phyloP scores from a whole-genome alignment of 495 filamentous ascomycete species.

The Chaetomium tenue region DNA sequence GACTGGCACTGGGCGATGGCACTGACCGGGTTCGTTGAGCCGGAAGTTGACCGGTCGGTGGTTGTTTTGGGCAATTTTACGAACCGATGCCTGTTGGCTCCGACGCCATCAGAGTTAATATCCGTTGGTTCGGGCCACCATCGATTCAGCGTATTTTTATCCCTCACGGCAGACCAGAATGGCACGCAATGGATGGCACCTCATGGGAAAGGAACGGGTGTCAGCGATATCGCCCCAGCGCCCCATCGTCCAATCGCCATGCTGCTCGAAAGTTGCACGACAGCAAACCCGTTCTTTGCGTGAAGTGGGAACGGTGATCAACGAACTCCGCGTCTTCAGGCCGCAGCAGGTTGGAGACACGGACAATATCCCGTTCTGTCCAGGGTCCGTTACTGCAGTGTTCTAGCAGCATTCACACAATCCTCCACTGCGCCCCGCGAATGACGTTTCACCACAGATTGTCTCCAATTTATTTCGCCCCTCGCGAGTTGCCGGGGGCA shows the following conservation, averaged over 20 bases:
- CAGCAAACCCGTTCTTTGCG: neutral
- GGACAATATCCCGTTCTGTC: neutral
- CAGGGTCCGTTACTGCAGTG: neutral
- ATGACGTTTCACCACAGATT: neutral
- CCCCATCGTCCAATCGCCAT: neutral
- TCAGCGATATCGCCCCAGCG: neutral
- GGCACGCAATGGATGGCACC: neutral
- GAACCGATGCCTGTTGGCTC: slow-evolving; percentile 6
- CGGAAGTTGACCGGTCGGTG: neutral
- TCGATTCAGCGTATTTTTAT: neutral
- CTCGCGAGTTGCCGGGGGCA: neutral
- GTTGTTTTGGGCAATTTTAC: neutral
- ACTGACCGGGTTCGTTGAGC: neutral
- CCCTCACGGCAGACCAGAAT: neutral
- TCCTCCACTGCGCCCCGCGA: neutral
- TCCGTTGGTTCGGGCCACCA: slow-evolving; percentile 4
- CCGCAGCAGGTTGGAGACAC: neutral
- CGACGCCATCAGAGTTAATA: slow-evolving; percentile 8
- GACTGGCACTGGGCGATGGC: too few relatives aligned
- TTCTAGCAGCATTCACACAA: neutral
- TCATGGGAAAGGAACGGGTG: neutral
- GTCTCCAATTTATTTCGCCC: neutral
- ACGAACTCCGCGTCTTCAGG: neutral
- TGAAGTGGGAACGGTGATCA: neutral
- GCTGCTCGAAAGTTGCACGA: neutral